Evolutionary conservation across 2,329 filamentous ascomycete genomes (phyloP), one percentile per base, ranked within the genome.

Genomic region (Leptodontidium sp.): DNA sequence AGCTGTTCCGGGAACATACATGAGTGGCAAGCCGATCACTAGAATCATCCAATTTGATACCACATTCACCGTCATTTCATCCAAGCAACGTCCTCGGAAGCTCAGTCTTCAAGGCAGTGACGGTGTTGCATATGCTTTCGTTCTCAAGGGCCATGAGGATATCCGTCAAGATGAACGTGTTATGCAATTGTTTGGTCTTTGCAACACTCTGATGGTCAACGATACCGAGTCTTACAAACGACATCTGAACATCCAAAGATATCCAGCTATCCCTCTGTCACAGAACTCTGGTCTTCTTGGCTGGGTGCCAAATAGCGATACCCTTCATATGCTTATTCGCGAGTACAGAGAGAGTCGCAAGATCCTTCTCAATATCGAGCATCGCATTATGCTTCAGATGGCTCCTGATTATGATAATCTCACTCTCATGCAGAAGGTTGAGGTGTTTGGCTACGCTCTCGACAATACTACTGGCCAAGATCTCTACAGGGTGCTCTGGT

Each of bases 321-420:
- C 97, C 0, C 84, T 99, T 17, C 97, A 99, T 79, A 93, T 97
- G 21, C 87, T 99, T 58, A 99, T 99, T 77, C 90, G 96, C 72
- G 96, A 99, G 79, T 99, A 99, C 79, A 92, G 96, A 71, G 97
- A 99, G 80, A 97, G 92, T 74, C 90, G 96, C 65, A 97, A 98
- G 83, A 99, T 99, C 73, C 84, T 99, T 49, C 90, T 99, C 74
- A 99, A 99, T 78, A 99, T 99, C 72, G 96, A 99, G 82, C 96
- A 99, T 79, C 92, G 97, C 53, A 99, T 99, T 79, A 99, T 99
- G 96, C 85, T 99, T 67, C 97, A 99, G 80, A 99, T 99, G 96
- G 96, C 96, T 29, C 97, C 96, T 0, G 96, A 99, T 79, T 99
- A 98, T 77, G 96, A 99, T 78, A 98, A 97, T 77, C 89, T 99